Percentiles rank a stretch among this genome's conserved stretches.
These are phyloP conservation scores for Psophocarpus tetragonolobus DNA, from an alignment of 306 rosid genomes.

Conservation along the genomic window DNA sequence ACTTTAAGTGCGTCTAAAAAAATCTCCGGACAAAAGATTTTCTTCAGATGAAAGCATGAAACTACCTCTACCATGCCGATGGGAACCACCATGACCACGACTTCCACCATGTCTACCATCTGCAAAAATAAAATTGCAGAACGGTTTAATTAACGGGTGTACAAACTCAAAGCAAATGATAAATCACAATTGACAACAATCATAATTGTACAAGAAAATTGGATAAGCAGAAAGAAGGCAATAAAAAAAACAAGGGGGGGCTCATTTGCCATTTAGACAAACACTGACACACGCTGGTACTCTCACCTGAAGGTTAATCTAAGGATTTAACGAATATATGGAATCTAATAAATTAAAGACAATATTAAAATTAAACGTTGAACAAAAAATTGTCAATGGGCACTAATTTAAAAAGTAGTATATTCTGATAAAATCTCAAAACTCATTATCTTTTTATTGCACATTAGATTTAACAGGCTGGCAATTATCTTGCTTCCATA, in stretches of 20 bases:
- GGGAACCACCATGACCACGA: constrained; percentile 65
- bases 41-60: constrained; percentile 35
- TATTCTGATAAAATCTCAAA: not conserved
- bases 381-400: not conserved
- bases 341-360: not conserved
- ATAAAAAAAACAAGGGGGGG: not conserved
- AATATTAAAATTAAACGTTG: not conserved
- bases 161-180: not conserved
- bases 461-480: not conserved
- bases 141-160: constrained; percentile 11
- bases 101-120: constrained; percentile 88
- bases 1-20: constrained; percentile 10
- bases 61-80: constrained; percentile 83
- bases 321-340: not conserved
- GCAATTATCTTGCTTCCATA: not conserved
- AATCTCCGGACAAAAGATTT: constrained; percentile 9
- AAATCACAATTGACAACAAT: constrained; percentile 19
- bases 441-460: not conserved
- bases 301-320: not conserved
- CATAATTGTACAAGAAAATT: constrained; percentile 1
- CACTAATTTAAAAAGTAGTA: not conserved
- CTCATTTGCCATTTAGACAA: constrained; percentile 3
- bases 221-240: not conserved
- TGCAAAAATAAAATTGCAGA: constrained; percentile 42
- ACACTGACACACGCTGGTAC: not conserved